Evolutionary conservation across 2,329 filamentous ascomycete species (phyloP), one percentile per base, ranked within the genome.

Genomic region (Trichophyton verrucosum): DNA sequence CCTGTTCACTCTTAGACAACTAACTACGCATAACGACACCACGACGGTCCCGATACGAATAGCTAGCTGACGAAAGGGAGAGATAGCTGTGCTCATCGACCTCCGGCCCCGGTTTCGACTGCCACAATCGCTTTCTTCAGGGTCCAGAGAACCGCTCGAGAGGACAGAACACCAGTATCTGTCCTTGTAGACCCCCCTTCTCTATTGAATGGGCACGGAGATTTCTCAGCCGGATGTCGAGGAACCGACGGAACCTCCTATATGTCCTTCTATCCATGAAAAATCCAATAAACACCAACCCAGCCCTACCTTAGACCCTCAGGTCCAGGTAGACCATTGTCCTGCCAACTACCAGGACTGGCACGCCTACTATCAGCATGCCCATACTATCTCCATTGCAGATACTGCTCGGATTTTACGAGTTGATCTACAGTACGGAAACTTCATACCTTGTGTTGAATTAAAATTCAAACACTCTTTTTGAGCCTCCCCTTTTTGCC

Each of bases 221-320:
- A 72, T 65, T 60, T 66, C 67, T 62, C 69, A 65, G 55, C 68
- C 67, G 64, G 72, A 73, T 71, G 72, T 74, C 72, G 72, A 74
- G 68, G 72, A 74, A 70, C 71, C 72, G 72, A 72, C 72, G 59
- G 72, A 74, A 60, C 71, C 71, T 64, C 71, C 72, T 72, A 72
- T 72, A 70, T 68, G 69, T 73, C 64, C 66, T 69, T 71, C 65
- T 64, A 65, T 61, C 59, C 61, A 65, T 64, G 64, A 66, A 64
- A 64, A 69, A 65, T 62, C 65, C 58, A 61, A 65, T 60, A 61
- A 61, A 55, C 57, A 60, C 20, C 60, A 40, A 62, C 61, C 61
- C 61, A 60, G 66, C 61, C 33, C 65, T 63, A 61, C 58, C 63
- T 60, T 65, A 66, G 64, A 68, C 64, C 64, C 59, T 27, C 57